Evolutionary conservation across 257 asterid species (phyloP), one percentile per base, ranked within the genome.

Genomic region (Rhazya stricta): DNA sequence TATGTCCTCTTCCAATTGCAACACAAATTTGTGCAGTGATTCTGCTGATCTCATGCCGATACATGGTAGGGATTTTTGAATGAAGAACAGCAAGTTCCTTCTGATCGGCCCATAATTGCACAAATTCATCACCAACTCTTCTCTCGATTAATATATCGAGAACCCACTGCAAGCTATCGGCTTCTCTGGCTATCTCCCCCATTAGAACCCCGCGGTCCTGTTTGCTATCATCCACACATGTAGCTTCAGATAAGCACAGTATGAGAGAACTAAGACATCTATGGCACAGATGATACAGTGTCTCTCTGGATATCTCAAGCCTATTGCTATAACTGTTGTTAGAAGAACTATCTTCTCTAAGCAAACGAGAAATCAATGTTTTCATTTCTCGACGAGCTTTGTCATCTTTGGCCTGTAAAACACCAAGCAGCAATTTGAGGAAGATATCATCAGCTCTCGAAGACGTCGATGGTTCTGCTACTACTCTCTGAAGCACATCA

Each of bases 131-230:
- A 8, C 96, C 97, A 81, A 86, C 76, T 77, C 90, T 89, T 74
- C 92, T 77, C 23, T 89, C 88, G 7, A 91, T 80, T 45, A 95
- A 50, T 43, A 95, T 91, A 30, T 88, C 95, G 21, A 87, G 91
- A 42, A 92, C 78, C 99, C 99, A 95, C 80, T 90, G 96, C 83
- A 89, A 83, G 71, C 88, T 95, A 74, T 95, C 99, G 42, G 98
- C 98, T 75, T 90, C 98, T 58, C 96, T 86, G 21, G 94, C 88
- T 6, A 95, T 87, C 81, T 88, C 94, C 27, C 83, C 88, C 98
- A 95, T 92, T 75, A 91, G 39, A 75, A 80, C 76, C n/a, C 97
- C 98, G 23, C 98, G 85, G 73, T 92, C 96, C 65, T 74, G 86
- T 72, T 58, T 77, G 70, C 74, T 72, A 67, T 94, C 95, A 39